Evolutionary conservation across 2,329 filamentous ascomycete genomes (phyloP).

Genomic region (Ophiostoma sp.): DNA sequence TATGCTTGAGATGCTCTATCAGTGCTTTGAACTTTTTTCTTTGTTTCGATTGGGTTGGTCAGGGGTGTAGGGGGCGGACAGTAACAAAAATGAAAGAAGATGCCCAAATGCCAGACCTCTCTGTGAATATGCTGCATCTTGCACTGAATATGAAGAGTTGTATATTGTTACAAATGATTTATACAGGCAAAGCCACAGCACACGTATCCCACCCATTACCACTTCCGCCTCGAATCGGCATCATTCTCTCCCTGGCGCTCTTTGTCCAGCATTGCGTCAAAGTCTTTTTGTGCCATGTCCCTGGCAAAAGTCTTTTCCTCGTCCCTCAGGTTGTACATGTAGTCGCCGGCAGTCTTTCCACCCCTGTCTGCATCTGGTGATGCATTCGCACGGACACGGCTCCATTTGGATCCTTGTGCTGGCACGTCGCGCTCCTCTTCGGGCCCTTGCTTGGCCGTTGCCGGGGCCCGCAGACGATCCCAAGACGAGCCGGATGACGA

Average conservation of each 20-base stretch:
- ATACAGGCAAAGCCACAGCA: neutral
- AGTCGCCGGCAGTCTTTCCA: conserved; percentile 18
- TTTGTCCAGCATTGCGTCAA: conserved; percentile 29
- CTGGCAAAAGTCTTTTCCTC: conserved; percentile 22
- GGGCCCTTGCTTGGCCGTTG: neutral
- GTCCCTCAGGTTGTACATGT: conserved; percentile 19
- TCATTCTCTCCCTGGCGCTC: conserved; percentile 25
- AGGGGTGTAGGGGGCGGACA: neutral
- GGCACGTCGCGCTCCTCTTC: conserved; percentile 8
- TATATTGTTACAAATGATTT: neutral
- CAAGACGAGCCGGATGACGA: conserved; percentile 23
- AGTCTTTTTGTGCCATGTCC: conserved; percentile 26
- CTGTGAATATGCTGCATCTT: neutral
- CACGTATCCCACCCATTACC: neutral
- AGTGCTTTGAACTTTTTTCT: neutral
- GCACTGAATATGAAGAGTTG: neutral
- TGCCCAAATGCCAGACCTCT: neutral
- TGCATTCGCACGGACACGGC: neutral
- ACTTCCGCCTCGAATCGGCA: neutral
- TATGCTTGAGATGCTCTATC: neutral
- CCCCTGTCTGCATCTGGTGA: neutral
- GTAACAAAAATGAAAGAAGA: neutral
- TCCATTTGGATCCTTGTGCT: neutral
- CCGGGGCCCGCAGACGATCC: conserved; percentile 26
- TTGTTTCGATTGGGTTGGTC: neutral